A percentile compares a stretch with the other conserved stretches of the same genome.
Conservation (phyloP, 768 basidiomycete genomes). For the Auriculariales sp. region DNA sequence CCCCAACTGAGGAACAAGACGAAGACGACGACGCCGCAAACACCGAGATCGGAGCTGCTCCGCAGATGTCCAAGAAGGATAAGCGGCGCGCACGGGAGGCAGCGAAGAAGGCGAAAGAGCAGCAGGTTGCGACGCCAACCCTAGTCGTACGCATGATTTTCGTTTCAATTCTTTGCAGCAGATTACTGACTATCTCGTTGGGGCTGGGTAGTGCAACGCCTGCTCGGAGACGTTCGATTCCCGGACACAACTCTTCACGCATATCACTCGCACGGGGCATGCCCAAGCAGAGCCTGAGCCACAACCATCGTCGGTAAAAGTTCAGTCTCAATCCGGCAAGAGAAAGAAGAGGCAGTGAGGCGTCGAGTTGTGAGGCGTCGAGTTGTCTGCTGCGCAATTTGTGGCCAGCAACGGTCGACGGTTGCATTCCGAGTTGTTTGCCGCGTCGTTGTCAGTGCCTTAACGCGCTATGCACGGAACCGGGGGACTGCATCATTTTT, state of each 20-base stretch:
- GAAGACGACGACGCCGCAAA: conserved; percentile 8
- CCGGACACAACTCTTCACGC: conserved; percentile 60
- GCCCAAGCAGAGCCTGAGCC: conserved; percentile 30
- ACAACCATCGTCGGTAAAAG: background rate
- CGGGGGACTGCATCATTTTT: too few relatives aligned
- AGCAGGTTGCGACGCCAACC: conserved; percentile 17
- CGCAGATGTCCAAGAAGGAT: conserved; percentile 56
- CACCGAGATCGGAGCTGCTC: conserved; percentile 1
- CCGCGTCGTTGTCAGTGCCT: too few relatives aligned
- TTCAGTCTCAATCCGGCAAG: conserved; percentile 8
- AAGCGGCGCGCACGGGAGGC: conserved; percentile 65
- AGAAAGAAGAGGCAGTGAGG: conserved; percentile 3
- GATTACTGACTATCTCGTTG: conserved; percentile 10
- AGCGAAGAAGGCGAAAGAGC: conserved; percentile 43
- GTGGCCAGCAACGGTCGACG: too few relatives aligned
- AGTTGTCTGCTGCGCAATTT: too few relatives aligned
- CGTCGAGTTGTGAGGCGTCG: too few relatives aligned
- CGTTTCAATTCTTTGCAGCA: conserved; percentile 6
- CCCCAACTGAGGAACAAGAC: background rate
- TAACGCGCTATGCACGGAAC: too few relatives aligned
- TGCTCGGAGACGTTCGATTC: conserved; percentile 50
- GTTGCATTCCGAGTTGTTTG: too few relatives aligned
- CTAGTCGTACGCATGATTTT: conserved; percentile 4
- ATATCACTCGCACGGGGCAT: conserved; percentile 59
- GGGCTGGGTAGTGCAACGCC: conserved; percentile 41